Conservation (phyloP, 2,329 filamentous ascomycete genomes). For the Didymella arachidicola region DNA sequence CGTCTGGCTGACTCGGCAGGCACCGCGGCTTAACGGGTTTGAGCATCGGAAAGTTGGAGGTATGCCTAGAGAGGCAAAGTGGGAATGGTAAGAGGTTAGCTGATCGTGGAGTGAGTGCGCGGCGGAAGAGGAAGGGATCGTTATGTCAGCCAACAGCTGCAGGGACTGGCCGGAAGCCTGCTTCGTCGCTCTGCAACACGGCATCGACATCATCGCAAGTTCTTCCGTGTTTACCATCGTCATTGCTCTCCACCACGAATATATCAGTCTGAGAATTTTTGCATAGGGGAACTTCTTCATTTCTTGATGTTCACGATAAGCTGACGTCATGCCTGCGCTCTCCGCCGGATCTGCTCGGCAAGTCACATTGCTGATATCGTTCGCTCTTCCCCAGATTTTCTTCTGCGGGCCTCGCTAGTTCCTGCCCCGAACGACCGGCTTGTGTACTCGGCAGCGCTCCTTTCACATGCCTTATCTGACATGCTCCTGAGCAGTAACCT, state of each 20-base stretch:
- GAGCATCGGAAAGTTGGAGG: conserved; percentile 18
- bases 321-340: conserved; percentile 16
- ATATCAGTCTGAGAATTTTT: not conserved
- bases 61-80: conserved; percentile 22
- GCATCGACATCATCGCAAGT: conserved; percentile 12
- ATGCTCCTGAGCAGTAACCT: not conserved
- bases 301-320: not conserved
- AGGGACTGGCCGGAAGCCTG: conserved; percentile 18
- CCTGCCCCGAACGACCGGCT: conserved; percentile 13
- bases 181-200: conserved; percentile 5
- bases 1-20: conserved; percentile 25
- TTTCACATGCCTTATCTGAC: conserved; percentile 7
- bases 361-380: conserved; percentile 2
- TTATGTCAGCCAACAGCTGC: conserved; percentile 21
- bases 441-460: conserved; percentile 6
- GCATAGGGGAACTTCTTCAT: conserved; percentile 14
- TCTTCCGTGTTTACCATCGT: conserved; percentile 10
- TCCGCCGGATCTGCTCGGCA: conserved; percentile 16
- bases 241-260: conserved; percentile 17
- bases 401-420: conserved; percentile 7
- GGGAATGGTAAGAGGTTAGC: conserved; percentile 26
- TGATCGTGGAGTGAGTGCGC: conserved; percentile 21
- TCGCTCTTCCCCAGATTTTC: conserved; percentile 14
- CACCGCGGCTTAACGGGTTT: conserved; percentile 29
- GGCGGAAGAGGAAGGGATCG: conserved; percentile 15